Evolutionary conservation across 1,139 yeast genomes (phyloP), one percentile per base, ranked within the genome.

Genomic region (Saccharomyces hybrid): DNA sequence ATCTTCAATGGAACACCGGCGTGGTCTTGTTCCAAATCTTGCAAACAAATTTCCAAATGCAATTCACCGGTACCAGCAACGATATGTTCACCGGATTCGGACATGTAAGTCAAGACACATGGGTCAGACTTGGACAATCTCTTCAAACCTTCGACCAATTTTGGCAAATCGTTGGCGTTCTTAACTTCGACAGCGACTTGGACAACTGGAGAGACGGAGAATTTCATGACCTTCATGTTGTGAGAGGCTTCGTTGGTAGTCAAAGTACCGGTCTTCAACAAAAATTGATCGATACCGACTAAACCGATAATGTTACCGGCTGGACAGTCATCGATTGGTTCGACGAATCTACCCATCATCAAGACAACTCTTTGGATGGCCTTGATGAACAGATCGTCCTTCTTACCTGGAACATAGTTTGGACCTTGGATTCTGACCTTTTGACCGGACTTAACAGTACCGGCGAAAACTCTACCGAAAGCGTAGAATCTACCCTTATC

Each of bases 401-500:
- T 93, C 84, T 86, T 88, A 78, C 99, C 99, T 77, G 95, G 96
- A 72, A 82, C 83, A 81, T 89, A 93, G 96, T 91, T 91, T 76
- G 98, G 99, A 81, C 99, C 99, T 84, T 93, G 99, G 75, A 93
- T 93, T 84, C 99, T 88, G 75, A 93, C 96, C 88, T 93, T 93
- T 84, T 86, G 91, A 80, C 99, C 99, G 72, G 97, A 88, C 78
- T 80, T 88, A 73, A 93, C 97, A 73, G 98, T 93, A 90, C 99
- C 99, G 71, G 98, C 88, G 83, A 93, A 93, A 77, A 93, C 98
- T 85, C 99, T 95, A 79, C 99, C 99, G 82, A 93, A 93, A 75
- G 99, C 99, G 86, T 90, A 93, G 96, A 93, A 93, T 84, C 99
- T 91, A 86, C 99, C 99, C 85, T 91, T 93, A 80, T 93, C 99